Evolutionary conservation across 176 grass and related monocot genomes (phyloP).

Genomic region (Dendrocalamus sinicus): DNA sequence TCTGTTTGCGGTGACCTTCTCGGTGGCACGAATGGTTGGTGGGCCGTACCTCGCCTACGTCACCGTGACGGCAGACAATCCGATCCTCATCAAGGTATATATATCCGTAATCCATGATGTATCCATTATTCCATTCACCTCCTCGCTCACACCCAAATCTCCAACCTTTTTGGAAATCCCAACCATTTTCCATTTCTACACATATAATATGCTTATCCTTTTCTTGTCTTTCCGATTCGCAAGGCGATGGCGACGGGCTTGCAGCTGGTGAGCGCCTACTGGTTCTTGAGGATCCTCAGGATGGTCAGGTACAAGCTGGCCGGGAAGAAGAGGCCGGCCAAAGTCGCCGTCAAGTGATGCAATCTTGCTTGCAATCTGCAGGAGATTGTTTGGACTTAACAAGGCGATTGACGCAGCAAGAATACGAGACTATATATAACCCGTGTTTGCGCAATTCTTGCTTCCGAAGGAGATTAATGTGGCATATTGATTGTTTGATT

Average conservation of each 20-base stretch:
- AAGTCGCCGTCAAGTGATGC: not conserved
- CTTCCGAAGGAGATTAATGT: not conserved
- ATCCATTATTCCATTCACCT: not conserved
- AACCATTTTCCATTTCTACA: not conserved
- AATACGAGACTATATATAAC: no score
- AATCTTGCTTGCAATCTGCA: not conserved
- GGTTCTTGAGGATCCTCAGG: slow-evolving; percentile 82
- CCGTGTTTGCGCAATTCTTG: not conserved
- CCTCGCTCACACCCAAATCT: not conserved
- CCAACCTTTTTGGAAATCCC: not conserved
- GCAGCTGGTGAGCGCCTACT: slow-evolving; percentile 83
- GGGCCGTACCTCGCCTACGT: slow-evolving; percentile 81
- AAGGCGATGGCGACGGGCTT: slow-evolving; percentile 77
- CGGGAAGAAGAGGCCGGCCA: slow-evolving; percentile 46
- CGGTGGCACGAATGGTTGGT: slow-evolving; percentile 73
- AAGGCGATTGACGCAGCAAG: not conserved
- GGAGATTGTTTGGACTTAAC: not conserved
- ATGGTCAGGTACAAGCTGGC: slow-evolving; percentile 77
- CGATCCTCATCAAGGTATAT: slow-evolving; percentile 76
- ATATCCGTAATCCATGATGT: not conserved
- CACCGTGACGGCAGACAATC: slow-evolving; percentile 66
- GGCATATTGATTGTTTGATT: no score
- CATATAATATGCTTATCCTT: not conserved
- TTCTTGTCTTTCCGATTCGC: not conserved
- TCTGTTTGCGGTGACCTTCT: slow-evolving; percentile 82